A percentile compares a stretch with the other conserved stretches of the same genome.
These are phyloP conservation scores for Fusarium anguioides DNA, from an alignment of 2,329 filamentous ascomycete genomes.

Conservation along the genomic window DNA sequence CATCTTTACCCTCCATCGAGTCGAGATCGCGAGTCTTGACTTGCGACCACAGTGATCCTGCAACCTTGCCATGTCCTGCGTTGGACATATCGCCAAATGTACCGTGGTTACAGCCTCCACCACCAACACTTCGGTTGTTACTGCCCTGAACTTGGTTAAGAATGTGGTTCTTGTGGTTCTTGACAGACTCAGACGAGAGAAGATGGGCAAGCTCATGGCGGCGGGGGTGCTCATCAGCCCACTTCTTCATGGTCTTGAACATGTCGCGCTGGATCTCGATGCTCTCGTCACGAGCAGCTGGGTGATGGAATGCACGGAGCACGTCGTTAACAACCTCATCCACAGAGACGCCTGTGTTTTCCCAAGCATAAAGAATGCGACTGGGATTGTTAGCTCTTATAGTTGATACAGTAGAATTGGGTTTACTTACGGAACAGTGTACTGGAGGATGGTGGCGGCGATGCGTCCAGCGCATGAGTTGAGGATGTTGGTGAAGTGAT, in stretches of 20 bases:
- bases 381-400: constrained; percentile 49
- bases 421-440: constrained; percentile 76
- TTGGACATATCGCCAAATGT: constrained; percentile 56
- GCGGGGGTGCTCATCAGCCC: constrained; percentile 77
- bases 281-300: constrained; percentile 78
- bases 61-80: constrained; percentile 66
- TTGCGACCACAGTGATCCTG: constrained; percentile 70
- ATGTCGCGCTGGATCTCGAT: constrained; percentile 87
- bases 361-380: constrained; percentile 91
- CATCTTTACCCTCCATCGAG: constrained; percentile 63
- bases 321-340: constrained; percentile 87
- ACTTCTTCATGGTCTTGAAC: constrained; percentile 86
- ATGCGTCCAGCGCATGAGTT: constrained; percentile 82
- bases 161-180: constrained; percentile 82
- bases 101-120: constrained; percentile 55
- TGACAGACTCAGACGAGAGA: constrained; percentile 87
- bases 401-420: neutral
- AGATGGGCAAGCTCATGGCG: constrained; percentile 76
- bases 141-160: constrained; percentile 50
- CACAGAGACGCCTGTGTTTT: constrained; percentile 84
- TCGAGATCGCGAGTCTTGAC: constrained; percentile 68
- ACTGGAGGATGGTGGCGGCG: constrained; percentile 82
- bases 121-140: constrained; percentile 33
- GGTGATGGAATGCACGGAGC: constrained; percentile 88
- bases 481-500: constrained; percentile 83